A percentile compares a stretch with the other conserved stretches of the same genome.
Conservation (phyloP, 208 protist genomes). For the Acanthamoeba rhysodes region DNA sequence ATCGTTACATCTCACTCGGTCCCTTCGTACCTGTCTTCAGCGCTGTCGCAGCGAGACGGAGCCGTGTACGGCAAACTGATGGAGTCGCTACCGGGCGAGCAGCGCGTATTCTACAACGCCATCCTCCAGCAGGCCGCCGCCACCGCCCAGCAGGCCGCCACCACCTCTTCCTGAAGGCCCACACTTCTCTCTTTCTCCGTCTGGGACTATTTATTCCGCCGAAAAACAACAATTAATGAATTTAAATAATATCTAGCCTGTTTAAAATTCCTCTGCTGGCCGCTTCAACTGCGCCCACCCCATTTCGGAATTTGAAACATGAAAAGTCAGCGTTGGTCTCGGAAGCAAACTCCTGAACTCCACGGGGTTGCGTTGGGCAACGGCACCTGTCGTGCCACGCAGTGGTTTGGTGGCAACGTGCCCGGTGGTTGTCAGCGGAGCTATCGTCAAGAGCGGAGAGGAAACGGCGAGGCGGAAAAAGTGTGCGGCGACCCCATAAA, state of each 20-base stretch:
- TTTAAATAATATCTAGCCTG: too few species aligned
- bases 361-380: background rate
- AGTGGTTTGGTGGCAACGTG: background rate
- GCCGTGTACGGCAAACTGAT: background rate
- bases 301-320: background rate
- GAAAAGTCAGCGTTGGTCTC: too few species aligned
- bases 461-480: background rate
- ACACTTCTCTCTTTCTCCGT: too few species aligned
- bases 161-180: background rate
- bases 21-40: background rate
- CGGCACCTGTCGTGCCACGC: background rate
- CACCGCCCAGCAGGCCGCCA: constrained; percentile 51
- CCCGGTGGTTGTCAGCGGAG: background rate
- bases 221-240: background rate
- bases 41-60: constrained; percentile 20
- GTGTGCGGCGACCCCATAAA: background rate
- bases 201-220: background rate
- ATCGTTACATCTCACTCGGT: background rate
- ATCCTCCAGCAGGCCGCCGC: constrained; percentile 25
- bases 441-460: too few species aligned
- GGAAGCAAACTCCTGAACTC: background rate
- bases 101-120: constrained; percentile 45
- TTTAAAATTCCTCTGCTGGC: too few species aligned
- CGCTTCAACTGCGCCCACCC: too few species aligned
- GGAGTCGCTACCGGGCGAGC: background rate